These are phyloP conservation scores for Francoa sonchifolia DNA, from an alignment of 441 rosid genomes.

Conservation along the genomic window DNA sequence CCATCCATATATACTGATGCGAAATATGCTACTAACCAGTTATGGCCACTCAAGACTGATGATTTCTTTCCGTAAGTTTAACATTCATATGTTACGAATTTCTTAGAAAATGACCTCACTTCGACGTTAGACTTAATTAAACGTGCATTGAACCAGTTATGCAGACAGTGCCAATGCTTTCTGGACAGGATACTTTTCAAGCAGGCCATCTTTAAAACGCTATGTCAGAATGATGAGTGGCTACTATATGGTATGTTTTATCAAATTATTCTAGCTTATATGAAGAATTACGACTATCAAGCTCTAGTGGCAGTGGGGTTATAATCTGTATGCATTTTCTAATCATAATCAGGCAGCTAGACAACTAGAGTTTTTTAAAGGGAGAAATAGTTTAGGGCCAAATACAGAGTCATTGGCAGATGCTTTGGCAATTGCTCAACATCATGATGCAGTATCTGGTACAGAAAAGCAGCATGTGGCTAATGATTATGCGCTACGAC, in stretches of 20 bases:
- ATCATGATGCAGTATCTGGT: constrained; percentile 95
- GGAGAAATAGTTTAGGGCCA: constrained; percentile 55
- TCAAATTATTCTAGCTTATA: too few species aligned
- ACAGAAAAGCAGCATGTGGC: constrained; percentile 97
- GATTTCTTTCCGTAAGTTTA: constrained; percentile 99
- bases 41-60: constrained; percentile 84
- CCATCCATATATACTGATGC: constrained; percentile 98
- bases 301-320: too few species aligned
- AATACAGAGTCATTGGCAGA: constrained; percentile 80
- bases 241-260: constrained; percentile 89
- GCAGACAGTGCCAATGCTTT: constrained; percentile 92
- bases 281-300: too few species aligned
- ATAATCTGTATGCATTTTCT: too few species aligned
- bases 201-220: constrained; percentile 88
- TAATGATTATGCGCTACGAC: constrained; percentile 82
- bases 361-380: constrained; percentile 81
- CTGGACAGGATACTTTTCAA: constrained; percentile 97
- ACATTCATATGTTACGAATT: constrained; percentile 12
- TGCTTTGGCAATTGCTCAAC: constrained; percentile 92
- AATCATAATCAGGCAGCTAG: constrained; percentile 86
- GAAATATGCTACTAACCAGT: constrained; percentile 58
- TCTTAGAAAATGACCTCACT: constrained; percentile 11
- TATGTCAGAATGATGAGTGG: constrained; percentile 91
- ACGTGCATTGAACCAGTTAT: constrained; percentile 46
- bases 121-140: too few species aligned